Evolutionary conservation across 129 eudicot species (phyloP).

Genomic region (Chrysanthemum seticuspe): DNA sequence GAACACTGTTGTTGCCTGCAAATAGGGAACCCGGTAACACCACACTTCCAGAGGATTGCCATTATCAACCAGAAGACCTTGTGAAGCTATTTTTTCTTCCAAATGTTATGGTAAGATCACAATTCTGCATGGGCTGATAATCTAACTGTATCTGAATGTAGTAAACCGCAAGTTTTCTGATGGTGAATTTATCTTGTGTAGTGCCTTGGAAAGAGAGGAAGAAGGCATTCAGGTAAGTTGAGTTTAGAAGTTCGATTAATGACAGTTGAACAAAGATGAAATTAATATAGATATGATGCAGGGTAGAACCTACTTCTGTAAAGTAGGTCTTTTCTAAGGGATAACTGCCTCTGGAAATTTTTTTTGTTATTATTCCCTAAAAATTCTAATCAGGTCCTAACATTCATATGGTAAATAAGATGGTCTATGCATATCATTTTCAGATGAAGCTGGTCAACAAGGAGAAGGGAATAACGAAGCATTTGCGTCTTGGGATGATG

Average conservation of each 20-base stretch:
- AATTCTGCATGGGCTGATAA: background rate
- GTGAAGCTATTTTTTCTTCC: constrained; percentile 68
- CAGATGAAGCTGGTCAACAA: constrained; percentile 31
- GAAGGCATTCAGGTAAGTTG: constrained; percentile 45
- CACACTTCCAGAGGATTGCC: constrained; percentile 77
- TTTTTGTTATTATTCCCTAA: background rate
- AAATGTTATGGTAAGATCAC: constrained; percentile 47
- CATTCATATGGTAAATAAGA: constrained; percentile 4
- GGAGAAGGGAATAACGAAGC: constrained; percentile 36
- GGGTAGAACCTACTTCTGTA: too few species aligned
- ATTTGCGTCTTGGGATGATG: constrained; percentile 57
- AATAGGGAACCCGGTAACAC: constrained; percentile 40
- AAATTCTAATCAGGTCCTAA: background rate
- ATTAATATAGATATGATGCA: too few species aligned
- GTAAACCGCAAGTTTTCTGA: background rate
- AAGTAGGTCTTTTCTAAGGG: too few species aligned
- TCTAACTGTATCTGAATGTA: background rate
- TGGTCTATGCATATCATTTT: constrained; percentile 18
- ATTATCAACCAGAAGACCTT: constrained; percentile 71
- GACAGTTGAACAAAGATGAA: too few species aligned
- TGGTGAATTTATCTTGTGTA: constrained; percentile 18
- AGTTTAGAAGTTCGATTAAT: background rate
- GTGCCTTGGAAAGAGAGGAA: constrained; percentile 60
- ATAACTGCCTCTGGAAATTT: too few species aligned
- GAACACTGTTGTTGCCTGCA: constrained; percentile 47